Conservation (phyloP, 2,329 filamentous ascomycete species). For the Ceratocystis huliohia region DNA sequence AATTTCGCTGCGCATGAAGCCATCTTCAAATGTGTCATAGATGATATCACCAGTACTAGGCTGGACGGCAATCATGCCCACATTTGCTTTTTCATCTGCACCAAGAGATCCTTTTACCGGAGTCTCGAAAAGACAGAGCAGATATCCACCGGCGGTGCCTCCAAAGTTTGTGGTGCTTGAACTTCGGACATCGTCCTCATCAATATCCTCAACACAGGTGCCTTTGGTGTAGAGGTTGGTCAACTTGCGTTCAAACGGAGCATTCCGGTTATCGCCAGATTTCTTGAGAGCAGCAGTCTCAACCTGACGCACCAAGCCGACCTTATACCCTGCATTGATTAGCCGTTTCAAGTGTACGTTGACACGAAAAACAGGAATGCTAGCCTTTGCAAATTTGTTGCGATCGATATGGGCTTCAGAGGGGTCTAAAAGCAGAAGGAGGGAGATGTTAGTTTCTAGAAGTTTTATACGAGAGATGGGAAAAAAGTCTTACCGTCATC, state of each 20-base stretch:
- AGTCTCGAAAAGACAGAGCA: conserved; percentile 82
- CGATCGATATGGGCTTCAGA: conserved; percentile 85
- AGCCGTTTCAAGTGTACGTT: conserved; percentile 90
- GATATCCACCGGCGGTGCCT: conserved; percentile 61
- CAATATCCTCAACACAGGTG: conserved; percentile 89
- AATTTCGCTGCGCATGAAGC: conserved; percentile 93
- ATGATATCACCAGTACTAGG: conserved; percentile 92
- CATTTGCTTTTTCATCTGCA: conserved; percentile 83
- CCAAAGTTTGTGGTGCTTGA: conserved; percentile 46
- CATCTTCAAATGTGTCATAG: conserved; percentile 90
- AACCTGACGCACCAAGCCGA: conserved; percentile 85
- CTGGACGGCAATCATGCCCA: conserved; percentile 87
- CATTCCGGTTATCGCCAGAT: conserved; percentile 83
- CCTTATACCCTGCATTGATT: conserved; percentile 85
- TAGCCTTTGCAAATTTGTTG: conserved; percentile 69
- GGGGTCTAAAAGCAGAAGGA: conserved; percentile 39
- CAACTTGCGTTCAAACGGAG: conserved; percentile 81
- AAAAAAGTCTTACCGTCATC: conserved; percentile 56
- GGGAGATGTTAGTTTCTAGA: conserved; percentile 20
- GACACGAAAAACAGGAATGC: conserved; percentile 82
- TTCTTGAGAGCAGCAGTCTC: conserved; percentile 95
- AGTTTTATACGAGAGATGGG: background rate
- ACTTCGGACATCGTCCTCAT: conserved; percentile 36
- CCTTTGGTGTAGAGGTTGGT: conserved; percentile 97
- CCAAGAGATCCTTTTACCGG: conserved; percentile 63